phyloP scores from a whole-genome alignment of 495 filamentous ascomycete genomes.

The Alectoria sarmentosa region DNA sequence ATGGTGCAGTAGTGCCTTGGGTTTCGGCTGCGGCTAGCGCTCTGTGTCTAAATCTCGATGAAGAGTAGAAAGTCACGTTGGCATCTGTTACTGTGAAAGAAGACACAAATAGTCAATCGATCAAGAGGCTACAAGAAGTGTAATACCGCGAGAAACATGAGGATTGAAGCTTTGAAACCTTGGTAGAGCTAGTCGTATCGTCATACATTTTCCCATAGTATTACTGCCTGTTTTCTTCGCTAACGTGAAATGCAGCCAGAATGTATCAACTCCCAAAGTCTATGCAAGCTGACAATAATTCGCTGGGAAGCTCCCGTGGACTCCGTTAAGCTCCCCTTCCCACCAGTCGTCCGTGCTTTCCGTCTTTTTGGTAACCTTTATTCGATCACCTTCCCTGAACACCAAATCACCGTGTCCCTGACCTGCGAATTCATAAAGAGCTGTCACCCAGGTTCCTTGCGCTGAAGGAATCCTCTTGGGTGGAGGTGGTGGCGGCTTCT shows the following conservation, averaged over 20 bases:
- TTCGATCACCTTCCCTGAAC: conserved; percentile 79
- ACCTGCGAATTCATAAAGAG: conserved; percentile 73
- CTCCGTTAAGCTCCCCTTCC: conserved; percentile 76
- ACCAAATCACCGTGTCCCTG: conserved; percentile 66
- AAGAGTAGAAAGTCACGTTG: neutral
- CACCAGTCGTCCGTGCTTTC: conserved; percentile 91
- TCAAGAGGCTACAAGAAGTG: neutral
- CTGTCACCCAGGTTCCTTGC: conserved; percentile 62
- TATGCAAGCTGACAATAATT: conserved; percentile 61
- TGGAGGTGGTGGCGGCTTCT: conserved; percentile 65
- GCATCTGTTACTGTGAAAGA: neutral
- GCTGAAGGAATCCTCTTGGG: conserved; percentile 45
- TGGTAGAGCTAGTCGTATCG: neutral
- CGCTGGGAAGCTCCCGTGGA: conserved; percentile 75
- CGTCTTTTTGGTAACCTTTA: conserved; percentile 77
- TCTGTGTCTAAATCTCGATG: neutral
- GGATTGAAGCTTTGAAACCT: neutral
- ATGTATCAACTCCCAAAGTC: neutral
- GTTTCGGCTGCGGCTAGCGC: neutral
- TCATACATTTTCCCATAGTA: conserved; percentile 3
- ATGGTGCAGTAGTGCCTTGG: neutral
- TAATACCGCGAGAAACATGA: neutral
- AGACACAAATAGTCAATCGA: neutral
- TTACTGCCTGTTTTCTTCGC: conserved; percentile 1
- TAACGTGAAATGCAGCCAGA: conserved; percentile 3